These are phyloP conservation scores for Pestalotiopsis sp. DNA, from an alignment of 2,329 filamentous ascomycete genomes.

Conservation along the genomic window DNA sequence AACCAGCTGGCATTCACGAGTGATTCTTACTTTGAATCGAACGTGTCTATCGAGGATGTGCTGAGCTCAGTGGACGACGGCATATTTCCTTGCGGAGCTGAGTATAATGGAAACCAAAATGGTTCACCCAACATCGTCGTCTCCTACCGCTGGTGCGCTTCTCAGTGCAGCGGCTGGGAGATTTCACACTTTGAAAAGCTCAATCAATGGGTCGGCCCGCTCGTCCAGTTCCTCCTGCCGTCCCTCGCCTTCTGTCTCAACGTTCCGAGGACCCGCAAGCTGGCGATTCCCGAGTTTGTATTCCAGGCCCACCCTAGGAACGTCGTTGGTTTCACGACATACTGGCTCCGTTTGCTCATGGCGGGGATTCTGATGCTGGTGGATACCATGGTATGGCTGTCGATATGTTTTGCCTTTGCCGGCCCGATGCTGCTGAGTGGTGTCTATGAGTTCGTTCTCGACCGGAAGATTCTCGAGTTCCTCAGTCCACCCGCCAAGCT, in stretches of 20 bases:
- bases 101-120: conserved; percentile 21
- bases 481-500: conserved; percentile 21
- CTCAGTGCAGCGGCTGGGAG: conserved; percentile 31
- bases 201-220: conserved; percentile 35
- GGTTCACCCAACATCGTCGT: conserved; percentile 27
- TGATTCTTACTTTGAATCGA: conserved; percentile 25
- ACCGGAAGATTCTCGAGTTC: conserved; percentile 32
- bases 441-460: conserved; percentile 32
- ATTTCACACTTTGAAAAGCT: conserved; percentile 28
- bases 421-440: conserved; percentile 19
- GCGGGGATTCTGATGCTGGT: conserved; percentile 2
- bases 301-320: conserved; percentile 66
- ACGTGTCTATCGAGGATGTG: conserved; percentile 21
- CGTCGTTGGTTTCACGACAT: conserved; percentile 29
- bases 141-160: conserved; percentile 32
- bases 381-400: conserved; percentile 12
- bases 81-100: conserved; percentile 31
- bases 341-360: conserved; percentile 26
- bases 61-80: conserved; percentile 17
- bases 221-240: conserved; percentile 38
- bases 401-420: conserved; percentile 13
- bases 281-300: conserved; percentile 39
- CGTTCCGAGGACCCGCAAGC: conserved; percentile 33
- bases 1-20: conserved; percentile 26
- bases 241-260: conserved; percentile 37